Conservation (phyloP, 352 stramenopile species). For the Phytophthora podocarpi region DNA sequence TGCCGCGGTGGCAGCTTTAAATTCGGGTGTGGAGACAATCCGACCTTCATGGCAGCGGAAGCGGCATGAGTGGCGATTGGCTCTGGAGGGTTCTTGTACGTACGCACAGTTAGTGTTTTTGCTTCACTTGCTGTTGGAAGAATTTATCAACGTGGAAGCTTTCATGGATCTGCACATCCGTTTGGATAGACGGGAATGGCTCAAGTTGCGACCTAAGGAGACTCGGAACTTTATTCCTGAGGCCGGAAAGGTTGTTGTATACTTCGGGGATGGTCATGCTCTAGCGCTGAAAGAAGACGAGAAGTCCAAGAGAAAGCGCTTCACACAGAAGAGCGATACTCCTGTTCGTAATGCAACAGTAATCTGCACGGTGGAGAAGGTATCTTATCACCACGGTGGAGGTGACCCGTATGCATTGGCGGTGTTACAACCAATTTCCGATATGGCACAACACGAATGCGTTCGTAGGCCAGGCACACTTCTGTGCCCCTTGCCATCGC, state of each 20-base stretch:
- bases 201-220: slow-evolving; percentile 79
- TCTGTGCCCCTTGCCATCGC: slow-evolving; percentile 72
- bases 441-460: slow-evolving; percentile 36
- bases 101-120: slow-evolving; percentile 77
- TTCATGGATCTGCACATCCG: slow-evolving; percentile 79
- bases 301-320: slow-evolving; percentile 78
- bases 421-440: slow-evolving; percentile 46
- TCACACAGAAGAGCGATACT: slow-evolving; percentile 72
- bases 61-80: slow-evolving; percentile 73
- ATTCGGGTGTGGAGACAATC: slow-evolving; percentile 58
- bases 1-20: slow-evolving; percentile 44
- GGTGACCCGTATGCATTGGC: slow-evolving; percentile 81
- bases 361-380: slow-evolving; percentile 63
- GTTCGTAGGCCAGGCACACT: slow-evolving; percentile 37
- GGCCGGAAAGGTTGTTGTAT: slow-evolving; percentile 61
- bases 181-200: slow-evolving; percentile 76
- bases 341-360: slow-evolving; percentile 54
- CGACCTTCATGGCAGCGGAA: slow-evolving; percentile 78
- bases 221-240: slow-evolving; percentile 81
- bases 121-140: slow-evolving; percentile 70
- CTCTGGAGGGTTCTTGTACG: slow-evolving; percentile 65
- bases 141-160: slow-evolving; percentile 81
- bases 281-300: slow-evolving; percentile 81
- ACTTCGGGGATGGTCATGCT: slow-evolving; percentile 81
- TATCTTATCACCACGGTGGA: slow-evolving; percentile 82